These are phyloP conservation scores for Selaginella moellendorffii DNA, from an alignment of 75 land plant genomes.

Conservation along the genomic window DNA sequence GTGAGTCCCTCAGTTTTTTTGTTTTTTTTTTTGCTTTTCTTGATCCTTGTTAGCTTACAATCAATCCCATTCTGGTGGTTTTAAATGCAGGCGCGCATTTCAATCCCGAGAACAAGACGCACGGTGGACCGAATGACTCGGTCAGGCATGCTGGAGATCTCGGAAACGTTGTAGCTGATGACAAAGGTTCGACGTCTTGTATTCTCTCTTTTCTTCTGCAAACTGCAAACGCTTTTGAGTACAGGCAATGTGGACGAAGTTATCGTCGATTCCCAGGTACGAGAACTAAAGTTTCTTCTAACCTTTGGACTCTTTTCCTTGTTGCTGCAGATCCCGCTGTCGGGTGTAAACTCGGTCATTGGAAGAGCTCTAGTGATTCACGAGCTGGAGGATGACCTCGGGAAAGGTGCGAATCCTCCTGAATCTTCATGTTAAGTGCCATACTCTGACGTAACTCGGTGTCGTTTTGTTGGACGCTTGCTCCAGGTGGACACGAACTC, in stretches of 20 bases:
- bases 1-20: too few species aligned
- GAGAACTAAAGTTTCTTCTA: neutral
- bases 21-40: too few species aligned
- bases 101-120: slow-evolving; percentile 64
- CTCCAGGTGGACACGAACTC: slow-evolving; percentile 97
- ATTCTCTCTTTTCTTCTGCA: neutral
- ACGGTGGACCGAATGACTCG: slow-evolving; percentile 84
- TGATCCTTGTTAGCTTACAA: too few species aligned
- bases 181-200: slow-evolving; percentile 33
- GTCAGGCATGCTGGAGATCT: slow-evolving; percentile 95
- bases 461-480: neutral
- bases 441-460: too few species aligned
- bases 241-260: slow-evolving; percentile 73
- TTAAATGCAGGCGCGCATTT: slow-evolving; percentile 60
- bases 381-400: slow-evolving; percentile 81
- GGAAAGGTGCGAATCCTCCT: slow-evolving; percentile 42
- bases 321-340: slow-evolving; percentile 51
- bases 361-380: slow-evolving; percentile 89
- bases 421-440: too few species aligned
- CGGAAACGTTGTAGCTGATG: slow-evolving; percentile 79
- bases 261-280: slow-evolving; percentile 67
- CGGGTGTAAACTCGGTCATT: slow-evolving; percentile 59
- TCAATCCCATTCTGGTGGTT: too few species aligned
- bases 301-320: neutral
- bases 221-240: neutral